Percentiles rank a stretch among this genome's conserved stretches.
These are phyloP conservation scores for Claviceps fusiformis DNA, from an alignment of 2,329 filamentous ascomycete genomes.

Conservation along the genomic window DNA sequence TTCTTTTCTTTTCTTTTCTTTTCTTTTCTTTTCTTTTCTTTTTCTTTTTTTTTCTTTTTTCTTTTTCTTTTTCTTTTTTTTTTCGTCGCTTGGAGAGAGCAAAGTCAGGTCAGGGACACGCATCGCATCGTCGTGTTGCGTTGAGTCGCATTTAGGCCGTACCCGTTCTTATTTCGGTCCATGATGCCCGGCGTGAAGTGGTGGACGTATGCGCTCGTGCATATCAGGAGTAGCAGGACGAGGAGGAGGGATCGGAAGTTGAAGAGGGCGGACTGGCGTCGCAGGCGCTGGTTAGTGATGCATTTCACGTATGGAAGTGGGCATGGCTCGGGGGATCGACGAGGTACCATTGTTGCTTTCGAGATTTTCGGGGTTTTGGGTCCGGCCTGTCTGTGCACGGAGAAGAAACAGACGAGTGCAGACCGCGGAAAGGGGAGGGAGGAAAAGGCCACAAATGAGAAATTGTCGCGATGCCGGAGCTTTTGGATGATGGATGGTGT, in stretches of 20 bases:
- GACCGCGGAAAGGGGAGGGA: background rate
- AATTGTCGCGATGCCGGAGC: background rate
- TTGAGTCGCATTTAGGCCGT: slow-evolving; percentile 15
- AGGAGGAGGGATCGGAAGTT: slow-evolving; percentile 96
- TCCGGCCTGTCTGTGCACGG: too few species aligned
- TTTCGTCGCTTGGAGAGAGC: too few species aligned
- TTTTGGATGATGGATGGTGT: background rate
- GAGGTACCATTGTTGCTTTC: background rate
- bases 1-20: too few species aligned
- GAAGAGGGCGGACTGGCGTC: slow-evolving; percentile 90
- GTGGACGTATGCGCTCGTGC: slow-evolving; percentile 89
- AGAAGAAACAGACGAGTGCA: too few species aligned
- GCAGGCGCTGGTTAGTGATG: background rate
- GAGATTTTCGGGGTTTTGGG: too few species aligned
- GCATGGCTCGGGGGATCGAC: background rate
- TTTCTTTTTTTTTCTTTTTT: too few species aligned
- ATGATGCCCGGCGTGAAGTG: slow-evolving; percentile 79
- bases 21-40: too few species aligned
- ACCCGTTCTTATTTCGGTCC: slow-evolving; percentile 89
- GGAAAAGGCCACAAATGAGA: background rate
- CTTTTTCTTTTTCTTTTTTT: too few species aligned
- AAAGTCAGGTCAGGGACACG: background rate
- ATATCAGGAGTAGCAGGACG: slow-evolving; percentile 88
- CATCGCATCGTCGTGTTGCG: slow-evolving; percentile 25
- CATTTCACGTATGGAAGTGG: background rate